phyloP scores from a whole-genome alignment of 179 eudicot species.

The Spinacia oleracea region DNA sequence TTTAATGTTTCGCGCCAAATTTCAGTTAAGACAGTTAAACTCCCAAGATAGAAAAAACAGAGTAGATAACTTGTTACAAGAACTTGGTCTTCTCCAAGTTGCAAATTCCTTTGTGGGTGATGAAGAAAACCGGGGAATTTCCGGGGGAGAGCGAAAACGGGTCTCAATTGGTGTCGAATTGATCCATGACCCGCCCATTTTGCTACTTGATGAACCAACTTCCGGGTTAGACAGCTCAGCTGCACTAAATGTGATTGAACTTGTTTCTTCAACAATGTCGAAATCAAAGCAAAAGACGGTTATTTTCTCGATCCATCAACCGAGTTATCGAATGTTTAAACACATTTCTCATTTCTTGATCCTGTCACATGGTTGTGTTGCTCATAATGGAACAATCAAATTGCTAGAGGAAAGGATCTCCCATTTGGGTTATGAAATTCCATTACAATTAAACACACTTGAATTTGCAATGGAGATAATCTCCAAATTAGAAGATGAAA shows the following conservation, averaged over 20 bases:
- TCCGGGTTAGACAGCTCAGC: constrained; percentile 83
- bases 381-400: constrained; percentile 59
- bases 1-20: constrained; percentile 71
- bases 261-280: constrained; percentile 66
- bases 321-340: constrained; percentile 73
- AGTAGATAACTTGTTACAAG: constrained; percentile 64
- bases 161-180: constrained; percentile 85
- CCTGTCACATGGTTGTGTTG: constrained; percentile 64
- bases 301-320: constrained; percentile 78
- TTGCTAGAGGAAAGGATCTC: constrained; percentile 61
- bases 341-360: constrained; percentile 65
- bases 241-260: constrained; percentile 78
- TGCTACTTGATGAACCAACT: constrained; percentile 86
- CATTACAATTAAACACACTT: constrained; percentile 62
- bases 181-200: constrained; percentile 77
- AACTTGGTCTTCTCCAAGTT: constrained; percentile 77
- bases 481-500: constrained; percentile 41
- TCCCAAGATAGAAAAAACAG: constrained; percentile 43
- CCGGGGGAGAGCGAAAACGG: constrained; percentile 86
- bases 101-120: constrained; percentile 72
- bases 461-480: constrained; percentile 87
- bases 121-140: constrained; percentile 76
- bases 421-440: constrained; percentile 54
- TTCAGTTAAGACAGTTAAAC: constrained; percentile 51
- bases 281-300: constrained; percentile 54